Evolutionary conservation across 2,329 filamentous ascomycete genomes (phyloP).

Genomic region (Sphaerulina vaccinii): DNA sequence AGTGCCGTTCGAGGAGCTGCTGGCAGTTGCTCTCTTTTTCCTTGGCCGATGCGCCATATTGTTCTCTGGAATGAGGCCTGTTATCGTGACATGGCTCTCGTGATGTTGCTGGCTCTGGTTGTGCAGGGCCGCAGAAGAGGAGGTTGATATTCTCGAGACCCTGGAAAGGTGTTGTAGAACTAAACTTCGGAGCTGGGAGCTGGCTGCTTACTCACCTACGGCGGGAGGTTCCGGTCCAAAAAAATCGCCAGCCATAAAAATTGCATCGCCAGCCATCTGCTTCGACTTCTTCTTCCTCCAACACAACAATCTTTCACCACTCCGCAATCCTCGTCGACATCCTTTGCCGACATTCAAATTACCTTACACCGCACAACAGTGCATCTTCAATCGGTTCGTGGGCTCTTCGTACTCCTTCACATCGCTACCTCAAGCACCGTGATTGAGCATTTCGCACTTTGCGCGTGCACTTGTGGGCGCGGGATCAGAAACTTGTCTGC

Average conservation of each 20-base stretch:
- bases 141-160: too few species aligned
- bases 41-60: slow-evolving; percentile 38
- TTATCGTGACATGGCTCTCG: slow-evolving; percentile 17
- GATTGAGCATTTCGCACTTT: slow-evolving; percentile 27
- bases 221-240: too few species aligned
- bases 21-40: slow-evolving; percentile 44
- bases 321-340: slow-evolving; percentile 8
- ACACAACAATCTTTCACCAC: not conserved
- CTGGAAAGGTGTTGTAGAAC: too few species aligned
- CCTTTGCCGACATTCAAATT: slow-evolving; percentile 9
- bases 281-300: slow-evolving; percentile 1
- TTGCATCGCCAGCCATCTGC: slow-evolving; percentile 6
- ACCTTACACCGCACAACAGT: slow-evolving; percentile 3
- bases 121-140: not conserved
- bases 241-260: too few species aligned
- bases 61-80: not conserved
- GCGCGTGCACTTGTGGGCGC: slow-evolving; percentile 28
- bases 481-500: slow-evolving; percentile 24
- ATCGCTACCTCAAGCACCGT: slow-evolving; percentile 25
- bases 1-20: slow-evolving; percentile 44
- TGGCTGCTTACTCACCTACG: too few species aligned
- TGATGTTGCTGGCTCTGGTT: not conserved
- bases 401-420: slow-evolving; percentile 31
- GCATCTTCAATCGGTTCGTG: slow-evolving; percentile 28
- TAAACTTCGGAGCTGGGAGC: too few species aligned